phyloP scores from a whole-genome alignment of 1,284 basidiomycete species.

The Gomphus bonarii region DNA sequence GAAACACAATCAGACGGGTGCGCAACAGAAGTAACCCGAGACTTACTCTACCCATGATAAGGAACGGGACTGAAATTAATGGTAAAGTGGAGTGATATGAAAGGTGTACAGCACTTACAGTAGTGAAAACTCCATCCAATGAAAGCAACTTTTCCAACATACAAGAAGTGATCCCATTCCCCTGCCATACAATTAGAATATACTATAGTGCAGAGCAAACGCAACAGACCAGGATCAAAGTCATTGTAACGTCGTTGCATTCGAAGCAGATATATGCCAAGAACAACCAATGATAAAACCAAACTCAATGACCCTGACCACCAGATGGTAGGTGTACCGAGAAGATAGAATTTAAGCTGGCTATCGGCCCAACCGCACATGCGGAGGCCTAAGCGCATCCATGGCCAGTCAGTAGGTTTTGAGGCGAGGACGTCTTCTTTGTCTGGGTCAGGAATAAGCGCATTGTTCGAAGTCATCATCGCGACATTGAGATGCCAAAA shows the following conservation, averaged over 20 bases:
- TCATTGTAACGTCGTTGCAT: conserved; percentile 85
- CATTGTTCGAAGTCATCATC: conserved; percentile 99
- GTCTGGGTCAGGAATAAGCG: conserved; percentile 92
- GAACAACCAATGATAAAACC: conserved; percentile 40
- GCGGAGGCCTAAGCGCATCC: conserved; percentile 76
- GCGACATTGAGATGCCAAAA: conserved; percentile 99
- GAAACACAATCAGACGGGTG: not conserved
- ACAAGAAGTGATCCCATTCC: conserved; percentile 92
- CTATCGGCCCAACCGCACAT: conserved; percentile 96
- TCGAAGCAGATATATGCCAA: conserved; percentile 70
- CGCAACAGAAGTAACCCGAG: not conserved
- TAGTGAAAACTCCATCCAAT: conserved; percentile 92
- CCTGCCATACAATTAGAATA: conserved; percentile 26
- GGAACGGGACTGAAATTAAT: conserved; percentile 68
- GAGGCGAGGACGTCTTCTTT: conserved; percentile 97
- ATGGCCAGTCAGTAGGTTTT: conserved; percentile 89
- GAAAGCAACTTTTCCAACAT: conserved; percentile 85
- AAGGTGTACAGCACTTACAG: conserved; percentile 34
- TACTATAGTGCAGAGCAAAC: not conserved
- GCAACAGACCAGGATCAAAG: conserved; percentile 71
- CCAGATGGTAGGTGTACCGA: conserved; percentile 91
- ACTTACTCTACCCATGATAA: conserved; percentile 83
- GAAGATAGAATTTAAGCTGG: conserved; percentile 87
- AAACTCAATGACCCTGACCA: conserved; percentile 75
- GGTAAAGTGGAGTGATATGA: conserved; percentile 7